phyloP scores from a whole-genome alignment of 768 basidiomycete genomes.

The Russula sp. region DNA sequence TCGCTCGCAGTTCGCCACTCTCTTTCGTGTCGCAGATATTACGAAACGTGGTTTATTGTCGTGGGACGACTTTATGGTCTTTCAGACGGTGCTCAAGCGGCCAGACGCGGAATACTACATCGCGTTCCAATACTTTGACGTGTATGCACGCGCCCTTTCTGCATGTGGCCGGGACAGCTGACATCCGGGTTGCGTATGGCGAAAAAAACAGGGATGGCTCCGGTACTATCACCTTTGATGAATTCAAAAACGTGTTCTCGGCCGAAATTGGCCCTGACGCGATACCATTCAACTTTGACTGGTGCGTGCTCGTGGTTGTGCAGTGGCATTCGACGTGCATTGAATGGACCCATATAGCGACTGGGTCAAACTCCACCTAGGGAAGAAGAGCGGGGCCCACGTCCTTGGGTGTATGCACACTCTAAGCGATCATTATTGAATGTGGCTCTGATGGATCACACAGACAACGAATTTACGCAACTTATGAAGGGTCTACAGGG shows the following conservation, averaged over 20 bases:
- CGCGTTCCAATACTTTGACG: slow-evolving; percentile 93
- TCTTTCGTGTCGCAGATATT: slow-evolving; percentile 84
- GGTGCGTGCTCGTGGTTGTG: slow-evolving; percentile 38
- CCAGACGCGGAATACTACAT: slow-evolving; percentile 98
- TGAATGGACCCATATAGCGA: slow-evolving; percentile 42
- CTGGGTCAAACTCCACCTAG: slow-evolving; percentile 95
- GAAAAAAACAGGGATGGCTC: slow-evolving; percentile 59
- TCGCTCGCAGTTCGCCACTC: slow-evolving; percentile 79
- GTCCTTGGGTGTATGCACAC: slow-evolving; percentile 75
- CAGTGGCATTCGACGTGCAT: neutral
- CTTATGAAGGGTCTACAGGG: slow-evolving; percentile 98
- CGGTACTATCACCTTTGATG: slow-evolving; percentile 89
- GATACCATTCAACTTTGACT: slow-evolving; percentile 94
- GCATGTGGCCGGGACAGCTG: neutral
- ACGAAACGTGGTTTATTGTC: slow-evolving; percentile 69
- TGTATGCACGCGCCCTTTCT: slow-evolving; percentile 36
- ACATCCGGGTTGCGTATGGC: neutral
- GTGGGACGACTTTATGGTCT: slow-evolving; percentile 95
- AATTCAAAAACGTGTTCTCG: slow-evolving; percentile 89
- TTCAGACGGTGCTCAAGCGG: slow-evolving; percentile 86
- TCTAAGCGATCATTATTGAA: neutral
- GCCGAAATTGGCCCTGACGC: slow-evolving; percentile 70
- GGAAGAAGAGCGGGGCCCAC: slow-evolving; percentile 84
- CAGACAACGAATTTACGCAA: slow-evolving; percentile 96
- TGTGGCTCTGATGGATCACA: slow-evolving; percentile 15